Percentiles rank a stretch among this genome's conserved stretches.
Conservation (phyloP, 768 basidiomycete species). For the Naganishia vishniacii region DNA sequence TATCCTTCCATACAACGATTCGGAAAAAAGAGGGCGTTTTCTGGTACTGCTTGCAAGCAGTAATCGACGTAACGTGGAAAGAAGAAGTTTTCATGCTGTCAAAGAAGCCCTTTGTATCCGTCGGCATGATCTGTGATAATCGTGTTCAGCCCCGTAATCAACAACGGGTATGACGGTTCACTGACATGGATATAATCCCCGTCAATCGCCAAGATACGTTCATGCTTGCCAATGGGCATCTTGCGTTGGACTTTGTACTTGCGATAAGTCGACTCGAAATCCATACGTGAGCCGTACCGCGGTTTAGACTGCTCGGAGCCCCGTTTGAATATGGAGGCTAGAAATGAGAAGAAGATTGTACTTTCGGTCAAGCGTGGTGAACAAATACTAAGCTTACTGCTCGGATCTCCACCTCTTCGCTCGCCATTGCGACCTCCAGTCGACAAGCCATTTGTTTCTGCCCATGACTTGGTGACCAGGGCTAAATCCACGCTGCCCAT, state of each 20-base stretch:
- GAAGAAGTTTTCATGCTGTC: constrained; percentile 86
- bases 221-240: constrained; percentile 85
- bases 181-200: constrained; percentile 83
- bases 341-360: neutral
- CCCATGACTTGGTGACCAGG: constrained; percentile 70
- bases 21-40: constrained; percentile 72
- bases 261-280: constrained; percentile 83
- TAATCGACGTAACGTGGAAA: constrained; percentile 82
- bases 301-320: constrained; percentile 63
- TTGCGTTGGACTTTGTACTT: constrained; percentile 90
- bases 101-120: constrained; percentile 72
- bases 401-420: constrained; percentile 70
- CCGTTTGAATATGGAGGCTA: constrained; percentile 86
- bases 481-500: constrained; percentile 78
- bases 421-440: constrained; percentile 56
- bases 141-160: constrained; percentile 25
- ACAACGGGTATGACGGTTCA: neutral
- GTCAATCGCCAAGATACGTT: constrained; percentile 86
- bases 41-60: constrained; percentile 72
- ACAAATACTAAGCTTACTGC: constrained; percentile 55
- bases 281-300: constrained; percentile 59
- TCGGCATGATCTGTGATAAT: constrained; percentile 71
- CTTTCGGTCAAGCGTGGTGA: neutral
- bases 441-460: constrained; percentile 62
- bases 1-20: constrained; percentile 67